Evolutionary conservation across 2,329 filamentous ascomycete species (phyloP), one percentile per base, ranked within the genome.

Genomic region (Colletotrichum sp.): DNA sequence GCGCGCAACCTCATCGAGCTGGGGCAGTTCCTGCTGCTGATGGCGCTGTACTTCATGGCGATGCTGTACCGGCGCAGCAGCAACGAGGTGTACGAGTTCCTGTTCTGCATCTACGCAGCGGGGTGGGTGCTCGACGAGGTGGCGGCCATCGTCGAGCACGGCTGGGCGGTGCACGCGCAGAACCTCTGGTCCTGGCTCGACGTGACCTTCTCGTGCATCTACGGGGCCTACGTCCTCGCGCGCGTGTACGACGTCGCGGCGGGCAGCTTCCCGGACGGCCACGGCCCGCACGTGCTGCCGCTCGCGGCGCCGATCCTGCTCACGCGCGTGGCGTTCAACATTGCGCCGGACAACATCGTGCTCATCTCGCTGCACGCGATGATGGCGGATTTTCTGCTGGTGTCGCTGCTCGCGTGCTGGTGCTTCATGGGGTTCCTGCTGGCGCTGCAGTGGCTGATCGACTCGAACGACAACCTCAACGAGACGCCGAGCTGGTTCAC

Each of bases 171-270:
- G 2, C 93, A 95, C 78, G 93, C 93, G 0, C 93, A 95, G 81
- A 94, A 94, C 78, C 86, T 95, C 8, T 95, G 93, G 93, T 93
- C 93, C 0, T 95, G 95, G 79, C 88, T 95, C 18, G 93, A 95
- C 81, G 88, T 94, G n/a, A 91, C 91, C 2, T 95, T 94, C 78
- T 88, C 91, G 5, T 81, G 86, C 52, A 92, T 95, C 67, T 95
- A 92, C 81, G 83, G 87, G 22, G 83, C 87, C 62, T 95, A 95
- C 81, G 86, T 93, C 22, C 80, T 89, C 48, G 86, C 93, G 18
- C 91, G 93, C 4, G 84, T 92, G 48, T 88, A 91, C 76, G 92
- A 91, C 60, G 83, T 89, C 52, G 85, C 85, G 34, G 48, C 70
- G 4, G 74, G 74, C 34, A 56, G 58, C 74, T 75, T 75, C 74